phyloP scores from a whole-genome alignment of 2,329 filamentous ascomycete genomes.

The Penicillium sp. region DNA sequence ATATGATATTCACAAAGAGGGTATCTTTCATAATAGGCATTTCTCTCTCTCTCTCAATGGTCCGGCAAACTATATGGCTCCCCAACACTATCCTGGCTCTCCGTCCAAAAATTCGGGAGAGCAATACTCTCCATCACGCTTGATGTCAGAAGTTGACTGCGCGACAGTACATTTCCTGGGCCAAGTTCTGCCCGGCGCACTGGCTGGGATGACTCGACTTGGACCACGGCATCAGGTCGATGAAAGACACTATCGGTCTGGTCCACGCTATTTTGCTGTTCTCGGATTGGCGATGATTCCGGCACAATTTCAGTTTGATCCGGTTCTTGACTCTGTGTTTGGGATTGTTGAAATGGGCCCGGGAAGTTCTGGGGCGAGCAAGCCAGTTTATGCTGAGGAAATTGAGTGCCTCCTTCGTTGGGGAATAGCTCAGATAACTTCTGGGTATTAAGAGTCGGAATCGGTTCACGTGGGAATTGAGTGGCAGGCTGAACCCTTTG shows the following conservation, averaged over 20 bases:
- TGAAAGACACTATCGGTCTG: slow-evolving; percentile 16
- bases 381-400: slow-evolving; percentile 7
- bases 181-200: slow-evolving; percentile 29
- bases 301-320: slow-evolving; percentile 41
- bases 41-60: slow-evolving; percentile 9
- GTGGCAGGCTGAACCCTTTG: slow-evolving; percentile 40
- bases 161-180: slow-evolving; percentile 31
- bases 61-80: slow-evolving; percentile 41
- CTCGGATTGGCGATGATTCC: slow-evolving; percentile 42
- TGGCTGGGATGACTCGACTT: slow-evolving; percentile 48
- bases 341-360: slow-evolving; percentile 24
- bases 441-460: slow-evolving; percentile 41
- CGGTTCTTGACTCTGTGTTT: slow-evolving; percentile 28
- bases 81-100: slow-evolving; percentile 43
- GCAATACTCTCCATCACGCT: slow-evolving; percentile 51
- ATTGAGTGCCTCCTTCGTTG: slow-evolving; percentile 27
- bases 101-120: slow-evolving; percentile 42
- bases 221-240: slow-evolving; percentile 32
- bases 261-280: slow-evolving; percentile 16
- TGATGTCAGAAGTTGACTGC: slow-evolving; percentile 44
- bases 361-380: slow-evolving; percentile 8
- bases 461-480: slow-evolving; percentile 42
- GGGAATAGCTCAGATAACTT: slow-evolving; percentile 45
- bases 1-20: too few species aligned
- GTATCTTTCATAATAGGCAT: slow-evolving; percentile 20